Conservation (phyloP, 768 basidiomycete species). For the Suillus spraguei region DNA sequence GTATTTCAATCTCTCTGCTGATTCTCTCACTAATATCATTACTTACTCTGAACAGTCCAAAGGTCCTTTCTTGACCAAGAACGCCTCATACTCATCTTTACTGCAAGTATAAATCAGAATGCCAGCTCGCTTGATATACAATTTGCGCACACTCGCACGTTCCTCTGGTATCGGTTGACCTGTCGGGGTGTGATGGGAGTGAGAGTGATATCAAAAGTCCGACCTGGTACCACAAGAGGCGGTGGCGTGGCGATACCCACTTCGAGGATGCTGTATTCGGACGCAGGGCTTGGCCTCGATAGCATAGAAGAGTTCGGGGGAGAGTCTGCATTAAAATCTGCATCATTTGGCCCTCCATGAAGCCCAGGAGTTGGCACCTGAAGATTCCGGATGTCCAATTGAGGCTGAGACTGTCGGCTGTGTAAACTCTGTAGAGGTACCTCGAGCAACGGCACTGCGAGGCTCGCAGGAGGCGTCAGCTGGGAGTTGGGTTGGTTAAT, state of each 20-base stretch:
- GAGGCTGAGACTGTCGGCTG: background rate
- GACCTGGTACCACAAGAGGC: background rate
- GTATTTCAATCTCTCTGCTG: background rate
- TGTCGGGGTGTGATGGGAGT: background rate
- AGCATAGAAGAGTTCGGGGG: background rate
- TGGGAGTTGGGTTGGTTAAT: background rate
- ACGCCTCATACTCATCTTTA: too few relatives aligned
- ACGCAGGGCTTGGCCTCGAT: background rate
- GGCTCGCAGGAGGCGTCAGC: background rate
- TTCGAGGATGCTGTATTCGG: background rate
- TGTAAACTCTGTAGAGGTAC: background rate
- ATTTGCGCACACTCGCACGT: background rate
- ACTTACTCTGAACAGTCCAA: background rate
- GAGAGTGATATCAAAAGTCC: background rate
- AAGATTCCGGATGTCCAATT: background rate
- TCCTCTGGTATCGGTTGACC: background rate
- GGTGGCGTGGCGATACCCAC: background rate
- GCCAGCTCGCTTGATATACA: background rate
- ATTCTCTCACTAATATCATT: background rate
- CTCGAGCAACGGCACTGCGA: conserved; percentile 2
- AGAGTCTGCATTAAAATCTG: background rate
- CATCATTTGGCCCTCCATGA: background rate
- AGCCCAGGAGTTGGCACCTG: background rate
- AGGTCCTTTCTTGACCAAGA: background rate
- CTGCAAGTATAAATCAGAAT: background rate